phyloP scores from a whole-genome alignment of 208 protist species.

The Crithidia mellificae region DNA sequence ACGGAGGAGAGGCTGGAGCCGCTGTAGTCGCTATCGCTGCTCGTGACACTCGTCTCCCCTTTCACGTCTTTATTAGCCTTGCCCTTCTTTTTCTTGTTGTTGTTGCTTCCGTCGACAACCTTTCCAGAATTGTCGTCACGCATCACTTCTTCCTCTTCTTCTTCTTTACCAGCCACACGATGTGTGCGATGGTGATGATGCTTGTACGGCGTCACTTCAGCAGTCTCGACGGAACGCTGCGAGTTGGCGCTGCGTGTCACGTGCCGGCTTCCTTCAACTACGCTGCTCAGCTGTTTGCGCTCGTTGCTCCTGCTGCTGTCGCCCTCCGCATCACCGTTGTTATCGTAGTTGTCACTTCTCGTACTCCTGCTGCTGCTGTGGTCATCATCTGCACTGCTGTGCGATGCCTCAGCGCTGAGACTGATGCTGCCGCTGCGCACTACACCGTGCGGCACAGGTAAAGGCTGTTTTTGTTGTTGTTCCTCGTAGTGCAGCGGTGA shows the following conservation, averaged over 20 bases:
- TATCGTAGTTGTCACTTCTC: background rate
- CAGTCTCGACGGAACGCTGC: constrained; percentile 7
- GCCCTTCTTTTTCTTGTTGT: no score
- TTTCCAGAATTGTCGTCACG: no score
- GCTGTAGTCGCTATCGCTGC: background rate
- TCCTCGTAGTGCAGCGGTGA: no score
- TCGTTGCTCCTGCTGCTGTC: no score
- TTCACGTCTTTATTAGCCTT: background rate
- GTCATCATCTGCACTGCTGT: no score
- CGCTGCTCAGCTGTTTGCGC: no score
- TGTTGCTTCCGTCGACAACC: no score
- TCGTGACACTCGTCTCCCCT: background rate
- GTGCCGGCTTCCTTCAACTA: background rate
- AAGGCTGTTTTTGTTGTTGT: background rate
- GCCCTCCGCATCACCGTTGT: background rate
- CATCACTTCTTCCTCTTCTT: no score
- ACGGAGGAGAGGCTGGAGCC: constrained; percentile 12
- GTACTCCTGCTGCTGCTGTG: background rate
- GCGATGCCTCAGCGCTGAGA: no score
- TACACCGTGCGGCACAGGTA: background rate
- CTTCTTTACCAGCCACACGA: background rate
- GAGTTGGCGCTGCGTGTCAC: background rate
- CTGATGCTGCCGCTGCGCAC: background rate
- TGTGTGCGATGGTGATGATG: background rate
- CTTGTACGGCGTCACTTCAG: constrained; percentile 15